Evolutionary conservation across 2,329 filamentous ascomycete species (phyloP).

Genomic region (Microascus cirrosus): DNA sequence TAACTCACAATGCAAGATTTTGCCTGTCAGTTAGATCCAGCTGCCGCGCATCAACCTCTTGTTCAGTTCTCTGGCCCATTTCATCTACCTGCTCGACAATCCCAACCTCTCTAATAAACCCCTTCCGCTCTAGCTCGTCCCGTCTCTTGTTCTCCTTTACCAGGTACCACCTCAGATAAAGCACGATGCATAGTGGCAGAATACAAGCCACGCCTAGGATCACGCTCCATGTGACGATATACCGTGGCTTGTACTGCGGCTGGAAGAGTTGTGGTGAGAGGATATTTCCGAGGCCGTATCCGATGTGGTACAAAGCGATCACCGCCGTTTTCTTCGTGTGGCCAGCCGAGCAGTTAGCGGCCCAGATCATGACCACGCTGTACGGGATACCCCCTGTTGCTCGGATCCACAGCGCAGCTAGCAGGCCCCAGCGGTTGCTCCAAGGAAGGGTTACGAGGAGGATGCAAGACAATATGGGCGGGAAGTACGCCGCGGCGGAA

Average conservation of each 20-base stretch:
- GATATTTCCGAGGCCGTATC: slow-evolving; percentile 21
- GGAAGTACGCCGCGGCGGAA: slow-evolving; percentile 14
- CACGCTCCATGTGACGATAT: slow-evolving; percentile 14
- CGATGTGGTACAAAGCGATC: slow-evolving; percentile 25
- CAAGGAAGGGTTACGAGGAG: slow-evolving; percentile 16
- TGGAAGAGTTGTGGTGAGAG: slow-evolving; percentile 25
- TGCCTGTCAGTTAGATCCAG: not conserved
- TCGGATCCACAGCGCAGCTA: slow-evolving; percentile 16
- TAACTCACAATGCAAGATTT: not conserved
- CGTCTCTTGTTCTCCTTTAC: not conserved
- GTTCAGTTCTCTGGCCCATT: not conserved
- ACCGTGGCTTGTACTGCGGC: slow-evolving; percentile 11
- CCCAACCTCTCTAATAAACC: not conserved
- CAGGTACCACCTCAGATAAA: not conserved
- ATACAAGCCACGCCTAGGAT: slow-evolving; percentile 11
- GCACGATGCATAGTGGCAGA: not conserved
- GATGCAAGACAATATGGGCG: slow-evolving; percentile 14
- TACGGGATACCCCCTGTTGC: slow-evolving; percentile 9
- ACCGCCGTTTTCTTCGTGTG: slow-evolving; percentile 31
- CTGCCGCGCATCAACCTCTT: not conserved
- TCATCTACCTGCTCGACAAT: not conserved
- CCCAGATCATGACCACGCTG: slow-evolving; percentile 21
- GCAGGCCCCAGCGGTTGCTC: slow-evolving; percentile 12
- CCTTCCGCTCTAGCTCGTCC: not conserved
- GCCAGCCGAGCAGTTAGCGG: slow-evolving; percentile 21